Evolutionary conservation across 208 protist species (phyloP).

Genomic region (Trypanosoma theileri): DNA sequence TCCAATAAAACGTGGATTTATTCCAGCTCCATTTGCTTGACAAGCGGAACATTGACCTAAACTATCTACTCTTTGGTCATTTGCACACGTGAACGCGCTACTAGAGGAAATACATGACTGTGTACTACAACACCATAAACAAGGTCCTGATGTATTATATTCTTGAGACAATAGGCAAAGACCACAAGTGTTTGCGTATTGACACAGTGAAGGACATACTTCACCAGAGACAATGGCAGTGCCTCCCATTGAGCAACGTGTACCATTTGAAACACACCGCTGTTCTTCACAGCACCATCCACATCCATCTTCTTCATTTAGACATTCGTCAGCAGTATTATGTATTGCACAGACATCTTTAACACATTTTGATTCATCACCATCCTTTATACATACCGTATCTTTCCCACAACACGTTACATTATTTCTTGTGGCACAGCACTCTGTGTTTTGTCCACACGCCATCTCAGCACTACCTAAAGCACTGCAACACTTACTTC

Average conservation of each 20-base stretch:
- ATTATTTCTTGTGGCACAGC: conserved; percentile 34
- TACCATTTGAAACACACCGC: conserved; percentile 31
- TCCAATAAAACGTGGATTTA: conserved; percentile 29
- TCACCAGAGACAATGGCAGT: conserved; percentile 13
- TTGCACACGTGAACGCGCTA: conserved; percentile 24
- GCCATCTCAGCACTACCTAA: conserved; percentile 15
- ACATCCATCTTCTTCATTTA: conserved; percentile 25
- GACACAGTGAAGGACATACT: conserved; percentile 37
- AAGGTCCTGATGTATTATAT: conserved; percentile 22
- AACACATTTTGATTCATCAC: conserved; percentile 6
- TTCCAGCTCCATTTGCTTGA: conserved; percentile 31
- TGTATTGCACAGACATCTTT: conserved; percentile 29
- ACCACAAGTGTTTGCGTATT: conserved; percentile 47
- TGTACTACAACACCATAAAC: conserved; percentile 49
- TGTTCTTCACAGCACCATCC: conserved; percentile 54
- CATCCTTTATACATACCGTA: conserved; percentile 21
- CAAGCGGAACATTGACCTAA: conserved; percentile 31
- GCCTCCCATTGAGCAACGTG: conserved; percentile 1
- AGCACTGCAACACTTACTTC: conserved; percentile 39
- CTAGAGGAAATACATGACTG: conserved; percentile 43
- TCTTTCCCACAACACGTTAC: conserved; percentile 36
- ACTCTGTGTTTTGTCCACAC: conserved; percentile 38
- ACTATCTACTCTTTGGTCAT: conserved; percentile 27
- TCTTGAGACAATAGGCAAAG: conserved; percentile 24
- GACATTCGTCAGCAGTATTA: conserved; percentile 34